phyloP scores from a whole-genome alignment of 2,329 filamentous ascomycete species.

The Diaporthe citri region DNA sequence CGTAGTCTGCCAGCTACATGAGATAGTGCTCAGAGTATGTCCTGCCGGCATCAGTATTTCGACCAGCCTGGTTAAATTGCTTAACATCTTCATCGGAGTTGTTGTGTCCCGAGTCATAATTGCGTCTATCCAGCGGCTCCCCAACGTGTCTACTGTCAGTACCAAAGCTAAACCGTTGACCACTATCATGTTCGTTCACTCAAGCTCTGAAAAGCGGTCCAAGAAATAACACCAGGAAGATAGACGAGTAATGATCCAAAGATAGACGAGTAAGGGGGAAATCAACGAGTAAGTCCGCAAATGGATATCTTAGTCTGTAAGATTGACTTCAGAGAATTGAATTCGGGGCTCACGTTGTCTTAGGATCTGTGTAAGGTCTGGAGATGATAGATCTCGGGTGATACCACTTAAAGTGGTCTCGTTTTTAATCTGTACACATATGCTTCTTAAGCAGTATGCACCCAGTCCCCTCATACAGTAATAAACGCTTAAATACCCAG shows the following conservation, averaged over 20 bases:
- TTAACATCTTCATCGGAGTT: neutral
- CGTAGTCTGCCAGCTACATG: neutral
- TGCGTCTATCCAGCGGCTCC: neutral
- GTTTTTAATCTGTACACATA: no score
- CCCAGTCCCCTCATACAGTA: no score
- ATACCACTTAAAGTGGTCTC: no score
- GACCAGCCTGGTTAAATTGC: neutral
- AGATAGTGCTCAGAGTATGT: neutral
- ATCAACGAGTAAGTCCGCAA: neutral
- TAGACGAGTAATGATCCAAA: neutral
- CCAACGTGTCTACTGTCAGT: neutral
- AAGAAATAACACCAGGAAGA: neutral
- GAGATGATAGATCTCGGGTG: no score
- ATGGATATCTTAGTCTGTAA: neutral
- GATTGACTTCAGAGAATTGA: no score
- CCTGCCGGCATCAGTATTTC: no score
- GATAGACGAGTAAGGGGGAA: neutral
- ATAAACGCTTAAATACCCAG: no score
- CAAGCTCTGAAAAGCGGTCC: no score
- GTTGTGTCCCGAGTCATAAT: neutral
- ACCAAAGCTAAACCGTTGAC: neutral
- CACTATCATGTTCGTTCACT: no score
- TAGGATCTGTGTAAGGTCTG: no score
- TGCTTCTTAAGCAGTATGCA: no score
- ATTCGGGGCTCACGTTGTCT: fast-evolving